These are phyloP conservation scores for Pythium monospermum DNA, from an alignment of 352 stramenopile species.

Conservation along the genomic window DNA sequence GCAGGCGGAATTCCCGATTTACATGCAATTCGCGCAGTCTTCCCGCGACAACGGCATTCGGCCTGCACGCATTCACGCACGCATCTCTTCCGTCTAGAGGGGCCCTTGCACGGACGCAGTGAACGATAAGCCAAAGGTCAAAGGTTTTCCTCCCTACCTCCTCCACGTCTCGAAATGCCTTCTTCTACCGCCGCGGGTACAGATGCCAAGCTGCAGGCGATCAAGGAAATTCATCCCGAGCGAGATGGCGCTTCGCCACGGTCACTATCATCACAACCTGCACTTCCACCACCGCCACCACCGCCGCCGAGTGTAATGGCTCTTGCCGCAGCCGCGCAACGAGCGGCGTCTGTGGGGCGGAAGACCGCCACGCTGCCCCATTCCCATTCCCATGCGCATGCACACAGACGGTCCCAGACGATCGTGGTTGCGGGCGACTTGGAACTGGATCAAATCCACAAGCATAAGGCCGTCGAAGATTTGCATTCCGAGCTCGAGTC, in stretches of 20 bases:
- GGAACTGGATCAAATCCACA: slow-evolving; percentile 33
- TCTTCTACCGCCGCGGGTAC: background rate
- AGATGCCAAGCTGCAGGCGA: background rate
- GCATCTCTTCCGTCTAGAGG: too few relatives aligned
- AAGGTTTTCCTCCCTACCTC: too few relatives aligned
- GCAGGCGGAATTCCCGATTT: too few relatives aligned
- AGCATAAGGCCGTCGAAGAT: slow-evolving; percentile 36
- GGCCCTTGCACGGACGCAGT: too few relatives aligned
- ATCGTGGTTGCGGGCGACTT: slow-evolving; percentile 30
- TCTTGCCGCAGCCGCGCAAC: slow-evolving; percentile 8
- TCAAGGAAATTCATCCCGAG: slow-evolving; percentile 11
- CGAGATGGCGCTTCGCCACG: too few relatives aligned
- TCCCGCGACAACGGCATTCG: too few relatives aligned
- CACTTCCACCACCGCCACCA: background rate
- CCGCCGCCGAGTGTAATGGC: slow-evolving; percentile 8
- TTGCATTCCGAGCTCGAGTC: slow-evolving; percentile 43
- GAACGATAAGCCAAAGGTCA: too few relatives aligned
- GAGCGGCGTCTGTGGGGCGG: background rate
- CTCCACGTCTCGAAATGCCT: too few relatives aligned
- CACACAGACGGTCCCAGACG: slow-evolving; percentile 31
- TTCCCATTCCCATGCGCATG: slow-evolving; percentile 18
- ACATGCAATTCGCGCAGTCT: too few relatives aligned
- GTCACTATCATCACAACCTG: too few relatives aligned
- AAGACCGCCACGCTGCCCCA: background rate
- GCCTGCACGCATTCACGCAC: too few relatives aligned